Evolutionary conservation across 2,329 filamentous ascomycete species (phyloP).

Genomic region (Microsporum canis): DNA sequence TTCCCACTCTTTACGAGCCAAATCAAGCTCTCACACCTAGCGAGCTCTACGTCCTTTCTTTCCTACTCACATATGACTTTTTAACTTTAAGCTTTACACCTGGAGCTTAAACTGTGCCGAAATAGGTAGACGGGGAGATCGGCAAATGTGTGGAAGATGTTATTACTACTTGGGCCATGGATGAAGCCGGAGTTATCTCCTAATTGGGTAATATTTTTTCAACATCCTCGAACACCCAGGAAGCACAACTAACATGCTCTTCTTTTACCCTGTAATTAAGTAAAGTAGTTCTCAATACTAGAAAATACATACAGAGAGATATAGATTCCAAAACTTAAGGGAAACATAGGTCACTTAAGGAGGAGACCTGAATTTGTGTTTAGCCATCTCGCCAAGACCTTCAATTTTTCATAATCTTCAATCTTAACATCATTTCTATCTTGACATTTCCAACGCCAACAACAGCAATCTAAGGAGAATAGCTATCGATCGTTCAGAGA

Average conservation of each 20-base stretch:
- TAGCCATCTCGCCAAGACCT: background rate
- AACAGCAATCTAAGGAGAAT: background rate
- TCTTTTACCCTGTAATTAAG: background rate
- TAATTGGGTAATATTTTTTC: background rate
- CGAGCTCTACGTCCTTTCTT: background rate
- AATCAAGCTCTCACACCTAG: background rate
- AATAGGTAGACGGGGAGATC: background rate
- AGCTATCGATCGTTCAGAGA: background rate
- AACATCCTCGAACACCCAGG: background rate
- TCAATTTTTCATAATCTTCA: background rate
- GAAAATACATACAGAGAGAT: background rate
- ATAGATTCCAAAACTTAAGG: too few species aligned
- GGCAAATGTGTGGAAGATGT: background rate
- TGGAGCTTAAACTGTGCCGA: background rate
- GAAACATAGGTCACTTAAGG: too few species aligned
- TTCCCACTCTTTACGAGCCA: background rate
- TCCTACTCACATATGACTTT: background rate
- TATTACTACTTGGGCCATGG: background rate
- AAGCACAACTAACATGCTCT: background rate
- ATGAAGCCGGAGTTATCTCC: background rate
- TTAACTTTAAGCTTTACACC: background rate
- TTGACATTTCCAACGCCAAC: background rate
- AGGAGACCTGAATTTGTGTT: too few species aligned
- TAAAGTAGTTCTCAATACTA: background rate
- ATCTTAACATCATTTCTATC: background rate